Base-by-base conservation (phyloP, 164 flowering plant genomes). In the Magnolia officinalis region DNA sequence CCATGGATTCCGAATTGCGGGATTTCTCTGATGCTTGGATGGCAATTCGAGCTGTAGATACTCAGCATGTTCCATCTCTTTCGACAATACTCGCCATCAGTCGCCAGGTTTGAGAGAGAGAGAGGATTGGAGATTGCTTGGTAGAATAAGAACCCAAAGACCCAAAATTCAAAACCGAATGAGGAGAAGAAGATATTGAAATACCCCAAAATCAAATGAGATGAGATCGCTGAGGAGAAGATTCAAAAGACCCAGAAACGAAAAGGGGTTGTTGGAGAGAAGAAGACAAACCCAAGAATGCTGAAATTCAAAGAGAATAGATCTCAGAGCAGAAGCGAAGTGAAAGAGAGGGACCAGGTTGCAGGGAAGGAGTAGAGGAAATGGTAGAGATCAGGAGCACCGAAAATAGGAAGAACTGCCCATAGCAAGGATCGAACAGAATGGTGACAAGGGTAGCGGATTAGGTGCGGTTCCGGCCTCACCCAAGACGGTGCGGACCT, bases 1-100 rank as follows among this genome's bases (percentile, higher is more conserved):
- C 90, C 91, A 86, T 88, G 49, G 45, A 20, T 52, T 58, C n/a
- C n/a, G 52, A 64, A 64, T n/a, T 16, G 10, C 18, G 13, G 20
- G 67, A 65, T 9, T 9, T 6, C 23, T 65, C 23, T 13, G 49
- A 67, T 29, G n/a, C 49, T 26, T 13, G 19, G 45, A 67, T 67
- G 19, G 45, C 45, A 67, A n/a, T 70, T 70, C 55, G 18, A 49
- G 72, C 52, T 50, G 52, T 10, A 19, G 37, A 16, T 49, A 13
- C 58, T 70, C 21, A 45, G 72, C 18, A 19, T 70, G 18, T n/a
- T 21, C 55, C 55, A n/a, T 19, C 9, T 19, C 55, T 49, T 70
- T 4, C 72, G 37, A 31, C 45, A 51, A 70, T 45, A n/a, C 23
- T 18, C 45, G 52, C 72, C 72, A 45, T 70, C 18, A 14, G 55